Conservation (phyloP, 2,329 filamentous ascomycete genomes). For the Aspergillus phoenicis region DNA sequence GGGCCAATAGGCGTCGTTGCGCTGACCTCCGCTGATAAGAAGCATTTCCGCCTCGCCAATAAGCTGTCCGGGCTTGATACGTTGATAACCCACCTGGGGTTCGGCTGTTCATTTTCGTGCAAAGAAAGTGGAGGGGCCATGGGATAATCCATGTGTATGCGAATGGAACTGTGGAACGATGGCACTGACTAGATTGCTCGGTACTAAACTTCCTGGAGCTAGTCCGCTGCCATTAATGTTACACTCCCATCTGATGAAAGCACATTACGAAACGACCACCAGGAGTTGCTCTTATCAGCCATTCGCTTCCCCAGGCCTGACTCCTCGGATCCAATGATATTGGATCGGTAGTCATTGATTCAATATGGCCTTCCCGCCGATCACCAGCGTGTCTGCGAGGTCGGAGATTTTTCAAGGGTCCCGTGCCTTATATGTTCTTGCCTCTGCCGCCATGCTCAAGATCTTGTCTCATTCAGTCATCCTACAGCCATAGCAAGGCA, state of each 20-base stretch:
- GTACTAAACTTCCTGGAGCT: not conserved
- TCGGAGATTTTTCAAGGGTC: slow-evolving; percentile 16
- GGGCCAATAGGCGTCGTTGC: slow-evolving; percentile 2
- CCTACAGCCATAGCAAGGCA: not conserved
- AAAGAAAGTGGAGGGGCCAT: not conserved
- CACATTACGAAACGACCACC: slow-evolving; percentile 4
- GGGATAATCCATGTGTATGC: not conserved
- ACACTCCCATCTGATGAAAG: not conserved
- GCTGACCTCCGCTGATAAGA: slow-evolving; percentile 13
- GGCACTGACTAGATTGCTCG: not conserved
- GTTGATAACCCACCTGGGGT: not conserved
- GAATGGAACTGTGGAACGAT: not conserved
- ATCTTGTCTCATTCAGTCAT: not conserved
- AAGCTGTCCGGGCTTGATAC: not conserved
- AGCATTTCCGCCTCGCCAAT: slow-evolving; percentile 4
- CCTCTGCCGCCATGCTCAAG: not conserved
- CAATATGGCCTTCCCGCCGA: slow-evolving; percentile 6
- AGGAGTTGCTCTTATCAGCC: slow-evolving; percentile 3
- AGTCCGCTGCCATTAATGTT: not conserved
- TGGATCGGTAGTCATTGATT: not conserved
- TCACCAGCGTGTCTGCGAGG: slow-evolving; percentile 20
- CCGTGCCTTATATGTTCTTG: slow-evolving; percentile 2
- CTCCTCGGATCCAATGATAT: slow-evolving; percentile 7
- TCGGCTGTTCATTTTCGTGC: not conserved
- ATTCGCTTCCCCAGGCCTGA: not conserved